Conservation (phyloP, 1,284 basidiomycete species). For the Rhodotorula sp. region DNA sequence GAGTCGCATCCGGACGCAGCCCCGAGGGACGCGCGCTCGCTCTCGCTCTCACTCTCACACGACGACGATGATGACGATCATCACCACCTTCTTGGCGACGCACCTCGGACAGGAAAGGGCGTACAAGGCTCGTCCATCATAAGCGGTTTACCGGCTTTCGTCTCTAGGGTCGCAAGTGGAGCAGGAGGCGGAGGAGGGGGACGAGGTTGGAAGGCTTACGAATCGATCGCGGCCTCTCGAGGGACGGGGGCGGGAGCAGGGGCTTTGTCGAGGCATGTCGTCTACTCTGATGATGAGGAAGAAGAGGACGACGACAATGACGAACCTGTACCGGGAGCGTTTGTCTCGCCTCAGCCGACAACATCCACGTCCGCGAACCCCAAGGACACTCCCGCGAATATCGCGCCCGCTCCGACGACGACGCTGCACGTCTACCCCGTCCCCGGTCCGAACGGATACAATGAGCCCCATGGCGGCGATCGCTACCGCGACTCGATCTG, state of each 20-base stretch:
- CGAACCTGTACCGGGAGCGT: conserved; percentile 20
- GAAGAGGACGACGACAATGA: conserved; percentile 16
- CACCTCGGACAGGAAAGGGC: too few species aligned
- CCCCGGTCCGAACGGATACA: neutral
- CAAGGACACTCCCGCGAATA: neutral
- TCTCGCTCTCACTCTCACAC: neutral
- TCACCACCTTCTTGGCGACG: neutral
- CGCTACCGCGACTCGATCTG: conserved; percentile 26
- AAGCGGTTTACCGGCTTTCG: conserved; percentile 12
- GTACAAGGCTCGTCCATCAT: neutral
- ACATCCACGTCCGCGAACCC: neutral
- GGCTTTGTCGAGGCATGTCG: neutral
- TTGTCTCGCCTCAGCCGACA: conserved; percentile 11
- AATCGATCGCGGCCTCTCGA: conserved; percentile 14
- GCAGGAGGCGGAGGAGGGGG: neutral
- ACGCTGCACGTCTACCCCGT: conserved; percentile 33
- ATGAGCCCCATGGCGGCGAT: neutral
- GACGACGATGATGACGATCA: neutral
- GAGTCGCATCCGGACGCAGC: too few species aligned
- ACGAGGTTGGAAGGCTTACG: conserved; percentile 27
- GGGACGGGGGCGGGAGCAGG: neutral
- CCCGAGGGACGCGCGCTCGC: neutral
- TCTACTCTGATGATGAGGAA: conserved; percentile 1
- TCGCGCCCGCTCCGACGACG: conserved; percentile 3
- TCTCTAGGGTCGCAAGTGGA: neutral